phyloP scores from a whole-genome alignment of 176 grass and related monocot species.

The Aegilops bicornis region DNA sequence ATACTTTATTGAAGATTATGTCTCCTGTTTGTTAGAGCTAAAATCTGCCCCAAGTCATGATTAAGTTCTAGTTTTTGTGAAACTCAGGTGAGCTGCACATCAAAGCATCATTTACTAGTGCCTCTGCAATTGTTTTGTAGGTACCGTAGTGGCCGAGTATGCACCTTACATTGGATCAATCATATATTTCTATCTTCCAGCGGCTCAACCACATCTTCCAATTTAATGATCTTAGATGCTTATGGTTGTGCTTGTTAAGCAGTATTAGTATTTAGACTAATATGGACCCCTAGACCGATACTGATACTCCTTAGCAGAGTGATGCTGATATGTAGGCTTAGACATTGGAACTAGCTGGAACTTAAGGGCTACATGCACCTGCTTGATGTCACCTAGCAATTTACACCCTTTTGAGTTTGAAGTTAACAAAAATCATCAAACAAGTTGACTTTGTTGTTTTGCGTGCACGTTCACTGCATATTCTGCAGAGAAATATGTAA shows the following conservation, averaged over 20 bases:
- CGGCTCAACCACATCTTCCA: not conserved
- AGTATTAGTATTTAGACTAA: not conserved
- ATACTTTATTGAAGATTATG: not conserved
- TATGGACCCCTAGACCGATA: not conserved
- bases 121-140: not conserved
- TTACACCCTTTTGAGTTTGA: slow-evolving; percentile 10
- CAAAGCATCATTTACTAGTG: not conserved
- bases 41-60: not conserved
- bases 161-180: not conserved
- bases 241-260: not conserved
- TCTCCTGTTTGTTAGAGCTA: not conserved
- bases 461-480: not conserved
- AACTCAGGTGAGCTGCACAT: not conserved
- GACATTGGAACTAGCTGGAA: slow-evolving; percentile 17
- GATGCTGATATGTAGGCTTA: not conserved
- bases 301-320: not conserved
- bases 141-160: not conserved
- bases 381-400: slow-evolving; percentile 4
- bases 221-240: not conserved
- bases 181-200: not conserved
- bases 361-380: slow-evolving; percentile 3
- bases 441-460: not conserved
- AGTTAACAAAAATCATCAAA: slow-evolving; percentile 1
- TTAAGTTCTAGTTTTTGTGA: not conserved
- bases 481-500: slow-evolving; percentile 1